These are phyloP conservation scores for Harringtonia lauricola DNA, from an alignment of 2,329 filamentous ascomycete species.

Conservation along the genomic window DNA sequence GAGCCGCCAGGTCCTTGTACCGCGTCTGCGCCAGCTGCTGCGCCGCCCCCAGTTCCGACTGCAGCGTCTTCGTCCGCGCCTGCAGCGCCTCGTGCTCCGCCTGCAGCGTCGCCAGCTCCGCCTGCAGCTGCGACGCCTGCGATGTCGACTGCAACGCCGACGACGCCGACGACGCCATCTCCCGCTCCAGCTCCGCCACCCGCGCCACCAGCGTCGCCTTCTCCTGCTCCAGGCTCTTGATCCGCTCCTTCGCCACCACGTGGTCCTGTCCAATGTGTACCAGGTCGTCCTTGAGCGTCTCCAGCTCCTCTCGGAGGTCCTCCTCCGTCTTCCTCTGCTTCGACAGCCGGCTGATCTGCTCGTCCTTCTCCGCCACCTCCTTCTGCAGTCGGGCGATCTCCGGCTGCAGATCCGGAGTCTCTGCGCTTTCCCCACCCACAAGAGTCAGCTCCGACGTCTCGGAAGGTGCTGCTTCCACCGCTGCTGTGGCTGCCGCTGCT, in stretches of 20 bases:
- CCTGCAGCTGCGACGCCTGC: conserved; percentile 36
- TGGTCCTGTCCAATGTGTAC: conserved; percentile 71
- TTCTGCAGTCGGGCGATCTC: conserved; percentile 40
- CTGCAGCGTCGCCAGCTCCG: conserved; percentile 46
- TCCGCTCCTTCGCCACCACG: conserved; percentile 69
- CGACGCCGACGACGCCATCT: conserved; percentile 36
- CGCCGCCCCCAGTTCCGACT: conserved; percentile 76
- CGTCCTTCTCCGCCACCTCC: conserved; percentile 53
- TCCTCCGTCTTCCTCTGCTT: conserved; percentile 66
- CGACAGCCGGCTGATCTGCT: conserved; percentile 59
- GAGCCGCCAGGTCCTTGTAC: conserved; percentile 77
- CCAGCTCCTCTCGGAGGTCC: conserved; percentile 74
- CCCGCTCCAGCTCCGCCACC: conserved; percentile 59
- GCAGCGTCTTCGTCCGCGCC: conserved; percentile 54
- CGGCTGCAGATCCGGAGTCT: conserved; percentile 27
- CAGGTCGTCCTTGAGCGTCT: conserved; percentile 69
- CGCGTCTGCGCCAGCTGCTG: conserved; percentile 77
- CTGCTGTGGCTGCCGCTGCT: conserved; percentile 12
- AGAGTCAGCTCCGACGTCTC: conserved; percentile 14
- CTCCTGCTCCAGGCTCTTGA: conserved; percentile 58
- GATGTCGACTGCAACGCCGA: conserved; percentile 13
- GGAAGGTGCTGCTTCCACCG: conserved; percentile 21
- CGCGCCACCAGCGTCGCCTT: conserved; percentile 53
- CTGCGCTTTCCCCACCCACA: conserved; percentile 14
- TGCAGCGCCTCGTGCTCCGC: conserved; percentile 58